phyloP scores from a whole-genome alignment of 1,139 yeast genomes.

The Hanseniaspora sp. region DNA sequence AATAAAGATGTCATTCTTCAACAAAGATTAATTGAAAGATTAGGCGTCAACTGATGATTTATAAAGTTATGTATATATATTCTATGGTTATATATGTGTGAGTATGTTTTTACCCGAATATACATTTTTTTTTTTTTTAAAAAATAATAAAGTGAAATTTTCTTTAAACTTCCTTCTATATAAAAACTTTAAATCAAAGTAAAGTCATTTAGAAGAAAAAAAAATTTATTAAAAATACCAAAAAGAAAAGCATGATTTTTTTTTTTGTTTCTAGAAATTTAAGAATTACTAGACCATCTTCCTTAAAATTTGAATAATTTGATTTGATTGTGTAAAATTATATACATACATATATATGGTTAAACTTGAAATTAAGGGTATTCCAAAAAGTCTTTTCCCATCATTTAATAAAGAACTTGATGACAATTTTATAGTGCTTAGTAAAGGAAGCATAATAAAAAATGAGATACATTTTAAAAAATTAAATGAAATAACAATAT shows the following conservation, averaged over 20 bases:
- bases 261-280: no score
- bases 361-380: background rate
- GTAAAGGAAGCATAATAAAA: background rate
- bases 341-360: background rate
- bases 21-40: conserved; percentile 25
- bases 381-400: background rate
- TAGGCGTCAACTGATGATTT: background rate
- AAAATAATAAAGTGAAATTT: background rate
- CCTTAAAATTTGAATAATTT: no score
- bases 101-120: no score
- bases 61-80: no score
- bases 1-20: conserved; percentile 31
- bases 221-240: no score
- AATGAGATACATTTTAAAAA: background rate
- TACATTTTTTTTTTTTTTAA: background rate
- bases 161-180: no score
- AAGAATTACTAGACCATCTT: no score
- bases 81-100: no score
- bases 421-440: background rate
- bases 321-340: no score
- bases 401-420: background rate
- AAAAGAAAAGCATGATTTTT: no score
- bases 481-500: background rate
- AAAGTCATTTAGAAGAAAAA: no score
- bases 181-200: no score